Conservation (phyloP, 805 yeast species). For the Candida glaebosa region DNA sequence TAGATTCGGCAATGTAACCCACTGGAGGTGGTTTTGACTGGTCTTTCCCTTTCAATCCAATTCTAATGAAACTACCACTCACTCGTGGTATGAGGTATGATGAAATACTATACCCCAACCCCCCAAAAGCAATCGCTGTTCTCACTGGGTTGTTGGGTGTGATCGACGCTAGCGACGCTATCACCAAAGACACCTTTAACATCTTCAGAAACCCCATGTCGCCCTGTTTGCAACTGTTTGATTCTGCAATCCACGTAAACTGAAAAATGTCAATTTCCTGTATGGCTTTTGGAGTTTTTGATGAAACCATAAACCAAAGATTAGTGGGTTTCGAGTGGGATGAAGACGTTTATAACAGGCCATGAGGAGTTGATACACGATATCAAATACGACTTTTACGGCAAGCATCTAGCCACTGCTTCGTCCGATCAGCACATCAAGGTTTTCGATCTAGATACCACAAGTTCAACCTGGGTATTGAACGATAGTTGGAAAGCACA, state of each 20-base stretch:
- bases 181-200: slow-evolving; percentile 12
- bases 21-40: slow-evolving; percentile 74
- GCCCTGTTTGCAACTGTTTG: not conserved
- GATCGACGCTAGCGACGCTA: slow-evolving; percentile 20
- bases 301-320: slow-evolving; percentile 1
- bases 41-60: slow-evolving; percentile 86
- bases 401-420: slow-evolving; percentile 88
- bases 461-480: slow-evolving; percentile 71
- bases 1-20: slow-evolving; percentile 69
- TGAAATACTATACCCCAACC: slow-evolving; percentile 63
- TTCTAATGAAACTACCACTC: slow-evolving; percentile 61
- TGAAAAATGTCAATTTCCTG: not conserved
- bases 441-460: slow-evolving; percentile 72
- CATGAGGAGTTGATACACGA: slow-evolving; percentile 93
- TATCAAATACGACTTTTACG: slow-evolving; percentile 88
- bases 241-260: not conserved
- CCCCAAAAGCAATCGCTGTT: slow-evolving; percentile 63
- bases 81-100: slow-evolving; percentile 63
- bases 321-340: slow-evolving; percentile 5
- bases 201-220: slow-evolving; percentile 3
- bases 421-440: slow-evolving; percentile 93
- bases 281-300: slow-evolving; percentile 1
- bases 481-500: slow-evolving; percentile 96
- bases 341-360: slow-evolving; percentile 79
- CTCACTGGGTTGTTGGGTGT: slow-evolving; percentile 46